Evolutionary conservation across 306 rosid genomes (phyloP).

Genomic region (Carpinus viminea): DNA sequence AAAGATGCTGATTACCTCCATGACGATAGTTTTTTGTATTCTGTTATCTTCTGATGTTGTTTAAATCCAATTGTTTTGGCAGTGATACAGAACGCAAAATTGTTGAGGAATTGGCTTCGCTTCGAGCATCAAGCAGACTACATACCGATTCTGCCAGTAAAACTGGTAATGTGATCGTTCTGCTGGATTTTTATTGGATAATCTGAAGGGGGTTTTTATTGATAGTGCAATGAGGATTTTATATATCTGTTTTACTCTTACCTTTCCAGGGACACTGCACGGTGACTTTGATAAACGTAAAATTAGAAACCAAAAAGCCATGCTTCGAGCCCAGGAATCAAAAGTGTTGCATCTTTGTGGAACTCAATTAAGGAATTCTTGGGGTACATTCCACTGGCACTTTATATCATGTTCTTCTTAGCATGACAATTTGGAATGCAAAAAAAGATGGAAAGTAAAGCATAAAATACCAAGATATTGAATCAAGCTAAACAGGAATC

Average conservation of each 20-base stretch:
- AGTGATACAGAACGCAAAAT: slow-evolving; percentile 64
- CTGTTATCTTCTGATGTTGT: slow-evolving; percentile 2
- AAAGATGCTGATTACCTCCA: not conserved
- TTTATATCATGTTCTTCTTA: not conserved
- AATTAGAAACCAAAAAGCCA: slow-evolving; percentile 27
- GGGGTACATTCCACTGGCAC: slow-evolving; percentile 51
- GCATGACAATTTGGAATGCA: not conserved
- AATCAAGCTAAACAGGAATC: not conserved
- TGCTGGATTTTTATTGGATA: slow-evolving; percentile 8
- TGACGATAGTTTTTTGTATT: slow-evolving; percentile 11
- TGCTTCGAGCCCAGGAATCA: slow-evolving; percentile 33
- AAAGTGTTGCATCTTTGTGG: slow-evolving; percentile 50
- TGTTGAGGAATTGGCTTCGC: slow-evolving; percentile 65
- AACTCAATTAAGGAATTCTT: slow-evolving; percentile 56
- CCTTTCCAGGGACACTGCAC: slow-evolving; percentile 44
- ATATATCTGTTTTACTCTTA: slow-evolving; percentile 12
- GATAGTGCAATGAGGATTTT: slow-evolving; percentile 3
- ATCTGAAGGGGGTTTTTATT: not conserved
- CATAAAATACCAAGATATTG: not conserved
- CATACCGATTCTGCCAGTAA: slow-evolving; percentile 34
- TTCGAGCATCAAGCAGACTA: slow-evolving; percentile 47
- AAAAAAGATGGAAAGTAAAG: not conserved
- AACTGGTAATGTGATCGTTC: slow-evolving; percentile 37
- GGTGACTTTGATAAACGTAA: slow-evolving; percentile 33
- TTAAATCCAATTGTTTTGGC: slow-evolving; percentile 19